A percentile compares a stretch with the other conserved stretches of the same genome.
Evolutionary conservation across 2,329 filamentous ascomycete genomes (phyloP).

Genomic region (Hypoxylon sp.): DNA sequence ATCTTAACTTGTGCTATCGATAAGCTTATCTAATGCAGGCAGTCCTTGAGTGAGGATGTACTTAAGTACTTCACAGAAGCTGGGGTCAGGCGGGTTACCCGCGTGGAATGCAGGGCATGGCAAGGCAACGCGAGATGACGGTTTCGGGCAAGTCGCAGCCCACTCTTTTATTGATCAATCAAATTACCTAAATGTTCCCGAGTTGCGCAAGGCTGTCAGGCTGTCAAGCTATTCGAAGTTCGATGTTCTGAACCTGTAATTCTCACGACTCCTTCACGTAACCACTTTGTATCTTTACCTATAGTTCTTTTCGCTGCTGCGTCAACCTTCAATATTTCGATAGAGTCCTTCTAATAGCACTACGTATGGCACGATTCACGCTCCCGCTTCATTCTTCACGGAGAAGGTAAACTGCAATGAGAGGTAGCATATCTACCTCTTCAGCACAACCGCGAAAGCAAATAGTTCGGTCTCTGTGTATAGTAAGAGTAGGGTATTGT

Average conservation of each 20-base stretch:
- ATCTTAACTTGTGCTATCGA: conserved; percentile 17
- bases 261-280: conserved; percentile 2
- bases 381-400: conserved; percentile 14
- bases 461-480: conserved; percentile 34
- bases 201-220: conserved; percentile 39
- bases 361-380: conserved; percentile 35
- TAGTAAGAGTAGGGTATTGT: conserved; percentile 10
- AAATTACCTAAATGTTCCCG: conserved; percentile 32
- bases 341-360: background rate
- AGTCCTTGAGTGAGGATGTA: too few species aligned
- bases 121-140: conserved; percentile 28
- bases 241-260: conserved; percentile 15
- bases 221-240: conserved; percentile 31
- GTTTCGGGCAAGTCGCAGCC: conserved; percentile 20
- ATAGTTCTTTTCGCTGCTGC: background rate
- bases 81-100: background rate
- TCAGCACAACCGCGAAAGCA: conserved; percentile 25
- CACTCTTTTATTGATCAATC: conserved; percentile 26
- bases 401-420: conserved; percentile 35
- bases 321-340: background rate
- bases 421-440: conserved; percentile 36
- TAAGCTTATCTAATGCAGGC: too few species aligned
- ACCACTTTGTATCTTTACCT: background rate
- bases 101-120: conserved; percentile 16
- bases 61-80: conserved; percentile 1